Evolutionary conservation across 1,284 basidiomycete genomes (phyloP), one percentile per base, ranked within the genome.

Genomic region (Tremellales sp.): DNA sequence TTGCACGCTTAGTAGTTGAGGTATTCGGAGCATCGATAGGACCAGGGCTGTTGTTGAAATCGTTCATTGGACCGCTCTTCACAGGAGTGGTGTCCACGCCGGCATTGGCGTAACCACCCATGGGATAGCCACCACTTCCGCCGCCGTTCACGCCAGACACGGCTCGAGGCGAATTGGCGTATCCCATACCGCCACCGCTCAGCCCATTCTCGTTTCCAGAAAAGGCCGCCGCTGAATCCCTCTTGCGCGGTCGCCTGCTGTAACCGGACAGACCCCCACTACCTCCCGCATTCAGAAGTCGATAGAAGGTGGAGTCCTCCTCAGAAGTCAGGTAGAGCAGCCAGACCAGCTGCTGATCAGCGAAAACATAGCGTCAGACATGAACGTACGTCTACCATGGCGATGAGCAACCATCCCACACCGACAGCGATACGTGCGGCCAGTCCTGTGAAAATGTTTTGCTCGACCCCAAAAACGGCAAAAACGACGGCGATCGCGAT

Each of bases 261-360:
- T 56, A 85, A 76, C 65, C 84, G 80, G 87, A 85, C 44, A 91
- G 83, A 29, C 89, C 89, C 45, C 88, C 89, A 22, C 87, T 89
- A 48, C 90, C 89, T 59, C 88, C 77, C 15, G 83, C 81, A 73
- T 90, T 91, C 80, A 97, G 87, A 52, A 94, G 62, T 70, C 89
- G 80, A 48, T 89, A 81, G 43, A 83, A 74, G 58, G 89, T 82
- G 1, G 91, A 88, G 67, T 92, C 91, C 62, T 97, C 92, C 68
- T 97, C 93, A 1, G 91, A 87, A 4, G 93, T 94, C 71, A 98
- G 90, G 79, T 89, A 97, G 55, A 97, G 81, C 19, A 96, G 82
- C 93, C 93, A 97, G 54, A 97, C 74, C 67, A 97, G 87, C 79
- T 96, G 55, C 3, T n/a, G 25, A 29, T 54, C 40, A 50, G 47